Base-by-base conservation (phyloP, 2,329 filamentous ascomycete genomes). In the Pseudogymnoascus sp. region DNA sequence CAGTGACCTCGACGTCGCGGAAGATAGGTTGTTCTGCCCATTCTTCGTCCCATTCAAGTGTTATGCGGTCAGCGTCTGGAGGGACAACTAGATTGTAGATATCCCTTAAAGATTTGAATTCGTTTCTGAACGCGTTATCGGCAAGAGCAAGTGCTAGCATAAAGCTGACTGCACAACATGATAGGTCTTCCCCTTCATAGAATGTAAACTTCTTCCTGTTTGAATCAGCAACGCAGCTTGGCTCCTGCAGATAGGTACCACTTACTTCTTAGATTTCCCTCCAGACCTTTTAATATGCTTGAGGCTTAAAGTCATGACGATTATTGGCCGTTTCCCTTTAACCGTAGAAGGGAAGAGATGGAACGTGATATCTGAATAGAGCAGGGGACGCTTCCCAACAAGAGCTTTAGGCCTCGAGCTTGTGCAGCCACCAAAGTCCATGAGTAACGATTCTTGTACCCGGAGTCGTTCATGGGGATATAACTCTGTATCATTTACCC, bases 311-410 rank as follows among this genome's bases (percentile, higher is more conserved):
- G 62, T 66, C 19, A 72, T 59, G 16, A 62, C 61, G 61, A 72
- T 47, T 50, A 66, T 63, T 13, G 66, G 63, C 50, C 60, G 67
- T 21, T 44, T 44, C 24, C 65, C 66, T 61, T 65, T 66, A 37
- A 63, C 53, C 4, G 42, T 60, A 59, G 66, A 63, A 26, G 66
- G 68, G 42, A 72, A 70, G 3, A 72, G 26, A 53, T 70, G 59
- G 40, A 72, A 71, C 61, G 70, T 64, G 42, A 72, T 66, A 63
- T 72, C 64, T 62, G 67, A 50, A 40, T 72, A 72, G 3, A 65
- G 65, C 40, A 72, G 62, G 26, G 63, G 40, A 42, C 33, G 53
- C 44, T 64, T 40, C 21, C 65, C 61, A 47, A 73, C 68, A 13
- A 72, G 66, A 44, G 68, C 70, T 31, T 65, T 66, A 16, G 68